A percentile compares a stretch with the other conserved stretches of the same genome.
These are phyloP conservation scores for Ascochyta fabae DNA, from an alignment of 2,329 filamentous ascomycete genomes.

Conservation along the genomic window DNA sequence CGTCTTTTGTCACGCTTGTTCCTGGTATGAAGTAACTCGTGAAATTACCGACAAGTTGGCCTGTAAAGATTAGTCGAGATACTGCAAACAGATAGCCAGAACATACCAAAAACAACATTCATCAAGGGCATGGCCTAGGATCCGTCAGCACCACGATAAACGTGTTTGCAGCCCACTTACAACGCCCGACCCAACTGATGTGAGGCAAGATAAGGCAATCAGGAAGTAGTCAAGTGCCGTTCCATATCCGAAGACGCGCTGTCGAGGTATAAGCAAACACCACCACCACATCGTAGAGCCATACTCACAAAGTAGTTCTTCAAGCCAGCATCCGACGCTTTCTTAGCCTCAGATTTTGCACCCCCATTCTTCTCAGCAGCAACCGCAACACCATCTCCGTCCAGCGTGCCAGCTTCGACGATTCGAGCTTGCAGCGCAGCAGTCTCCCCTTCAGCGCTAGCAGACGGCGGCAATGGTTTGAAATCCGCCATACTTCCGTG, in stretches of 20 bases:
- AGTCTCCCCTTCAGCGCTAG: conserved; percentile 16
- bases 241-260: conserved; percentile 47
- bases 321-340: conserved; percentile 30
- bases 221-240: conserved; percentile 41
- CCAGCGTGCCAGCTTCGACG: conserved; percentile 15
- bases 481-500: neutral
- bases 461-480: neutral
- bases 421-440: conserved; percentile 20
- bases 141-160: neutral
- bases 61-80: conserved; percentile 18
- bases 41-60: conserved; percentile 59
- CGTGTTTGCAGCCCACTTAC: neutral
- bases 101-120: conserved; percentile 64
- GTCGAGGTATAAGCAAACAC: conserved; percentile 3
- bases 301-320: conserved; percentile 44
- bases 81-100: conserved; percentile 50
- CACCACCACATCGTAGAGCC: neutral
- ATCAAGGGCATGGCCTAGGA: conserved; percentile 57
- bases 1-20: conserved; percentile 52
- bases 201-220: conserved; percentile 33
- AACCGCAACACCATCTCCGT: conserved; percentile 8
- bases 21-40: conserved; percentile 60
- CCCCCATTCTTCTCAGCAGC: conserved; percentile 3
- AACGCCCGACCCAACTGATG: conserved; percentile 45
- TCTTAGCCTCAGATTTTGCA: conserved; percentile 17